Evolutionary conservation across 768 basidiomycete genomes (phyloP), one percentile per base, ranked within the genome.

Genomic region (Panaeolus papilionaceus): DNA sequence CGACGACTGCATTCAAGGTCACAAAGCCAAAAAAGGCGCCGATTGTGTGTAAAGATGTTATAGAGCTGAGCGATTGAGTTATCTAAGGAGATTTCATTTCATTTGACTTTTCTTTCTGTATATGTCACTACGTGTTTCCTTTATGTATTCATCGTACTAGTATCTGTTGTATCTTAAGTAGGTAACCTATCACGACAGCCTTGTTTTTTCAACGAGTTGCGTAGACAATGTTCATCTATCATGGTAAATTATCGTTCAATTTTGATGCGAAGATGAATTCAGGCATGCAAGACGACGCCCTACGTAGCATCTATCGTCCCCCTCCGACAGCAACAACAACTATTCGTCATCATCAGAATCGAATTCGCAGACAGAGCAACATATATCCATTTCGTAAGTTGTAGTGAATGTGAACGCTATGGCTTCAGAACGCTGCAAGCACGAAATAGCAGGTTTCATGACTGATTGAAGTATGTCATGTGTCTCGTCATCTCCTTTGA

Each of bases 1-100:
- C 61, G 28, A 39, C 40, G 4, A 58, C 45, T 42, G 10, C 62
- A 28, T 16, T 10, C 8, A 45, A 39, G 6, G n/a, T 38, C n/a
- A 14, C 54, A 16, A 64, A 64, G 47, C 58, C 51, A 12, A 44
- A 37, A 7, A 62, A 64, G 18, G 10, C 38, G 38, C 49, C 42
- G n/a, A 14, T 58, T n/a, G n/a, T 47, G 1, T 33, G 14, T 12
- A 37, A 7, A 11, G 54, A 58, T 12, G 28, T 37, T 33, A 58
- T 58, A 33, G 54, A 58, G 14, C 33, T 58, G 54, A 58, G 54
- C n/a, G 54, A 58, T 10, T 58, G 33, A 58, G 18, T 23, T 58
- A 58, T 70, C 71, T 74, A 28, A 5, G 33, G 33, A 33, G 33
- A 33, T 33, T 33, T 33, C 33, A 33, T 5, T 33, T 33, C 33